Evolutionary conservation across 2,329 filamentous ascomycete genomes (phyloP), one percentile per base, ranked within the genome.

Genomic region (Daldinia eschscholtzii): DNA sequence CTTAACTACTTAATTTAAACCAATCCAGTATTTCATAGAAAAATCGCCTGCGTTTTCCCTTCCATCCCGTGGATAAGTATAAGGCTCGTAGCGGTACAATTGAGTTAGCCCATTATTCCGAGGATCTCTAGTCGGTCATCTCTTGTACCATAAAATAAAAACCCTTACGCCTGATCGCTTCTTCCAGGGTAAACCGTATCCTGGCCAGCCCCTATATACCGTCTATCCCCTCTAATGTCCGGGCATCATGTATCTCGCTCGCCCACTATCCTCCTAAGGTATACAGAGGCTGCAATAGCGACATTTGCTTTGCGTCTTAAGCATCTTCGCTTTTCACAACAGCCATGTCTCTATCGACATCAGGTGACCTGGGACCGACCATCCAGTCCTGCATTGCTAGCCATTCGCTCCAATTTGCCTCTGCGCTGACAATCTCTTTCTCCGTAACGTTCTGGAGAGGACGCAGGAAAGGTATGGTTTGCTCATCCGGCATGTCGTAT

Each of bases 361-460:
- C 84, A 6, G 91, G 92, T 35, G 91, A 91, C 68, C 93, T 84
- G 1, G 93, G 92, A 1, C 94, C 94, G n/a, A 98, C 84, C 94
- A 97, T 97, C 95, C 95, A 98, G 80, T 98, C 95, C 80, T 97
- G 93, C 93, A 98, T 97, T 12, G 93, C 93, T 35, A 98, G 83
- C 95, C 95, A 98, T 76, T 95, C 91, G 78, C 93, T 97, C 96
- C 96, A 99, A 67, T 87, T 90, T 69, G 88, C 87, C 81, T 98
- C 95, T 0, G 94, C 94, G 13, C 84, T 87, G 70, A 92, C 88
- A 69, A 98, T 93, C 82, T 98, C 96, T 23, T 89, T 87, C 76
- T 95, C 89, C 6, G 89, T 88, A 0, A 92, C 89, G 61, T 90
- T 88, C 75, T 92, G 90, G n/a, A 98, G 82, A 4, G 95, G 94